These are phyloP conservation scores for Tricladium varicosporioides DNA, from an alignment of 2,329 filamentous ascomycete species.

Conservation along the genomic window DNA sequence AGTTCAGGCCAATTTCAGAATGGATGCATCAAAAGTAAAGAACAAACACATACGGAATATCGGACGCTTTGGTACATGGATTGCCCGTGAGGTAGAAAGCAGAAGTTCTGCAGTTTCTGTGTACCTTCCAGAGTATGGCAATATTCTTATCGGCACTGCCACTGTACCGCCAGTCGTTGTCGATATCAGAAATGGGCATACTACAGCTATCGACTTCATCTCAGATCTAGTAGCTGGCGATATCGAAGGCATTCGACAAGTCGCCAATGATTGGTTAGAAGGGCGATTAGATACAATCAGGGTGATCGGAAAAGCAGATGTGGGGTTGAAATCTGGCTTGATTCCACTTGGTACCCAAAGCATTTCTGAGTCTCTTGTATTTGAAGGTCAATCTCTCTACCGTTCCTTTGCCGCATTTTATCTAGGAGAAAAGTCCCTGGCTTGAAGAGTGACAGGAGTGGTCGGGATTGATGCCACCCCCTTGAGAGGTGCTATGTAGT, in stretches of 20 bases:
- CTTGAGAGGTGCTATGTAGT: slow-evolving; percentile 12
- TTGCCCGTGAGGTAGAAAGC: slow-evolving; percentile 74
- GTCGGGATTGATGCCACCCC: slow-evolving; percentile 9
- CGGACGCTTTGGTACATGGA: slow-evolving; percentile 75
- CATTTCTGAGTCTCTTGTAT: slow-evolving; percentile 70
- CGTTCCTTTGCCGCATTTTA: slow-evolving; percentile 59
- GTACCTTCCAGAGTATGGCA: slow-evolving; percentile 78
- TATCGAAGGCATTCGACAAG: slow-evolving; percentile 69
- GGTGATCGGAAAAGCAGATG: slow-evolving; percentile 69
- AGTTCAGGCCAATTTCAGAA: slow-evolving; percentile 75
- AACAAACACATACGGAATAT: slow-evolving; percentile 71
- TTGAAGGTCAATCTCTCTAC: slow-evolving; percentile 80
- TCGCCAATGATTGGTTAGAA: slow-evolving; percentile 87
- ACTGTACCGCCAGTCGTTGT: slow-evolving; percentile 72
- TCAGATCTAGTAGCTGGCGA: slow-evolving; percentile 75
- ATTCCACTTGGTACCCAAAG: slow-evolving; percentile 75
- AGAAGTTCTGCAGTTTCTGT: slow-evolving; percentile 71
- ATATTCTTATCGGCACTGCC: slow-evolving; percentile 75
- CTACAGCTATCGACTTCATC: slow-evolving; percentile 75
- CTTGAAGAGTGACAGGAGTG: slow-evolving; percentile 19
- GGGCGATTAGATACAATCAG: slow-evolving; percentile 70
- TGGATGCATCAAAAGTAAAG: slow-evolving; percentile 75
- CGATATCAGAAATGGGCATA: slow-evolving; percentile 73
- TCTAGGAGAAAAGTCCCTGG: slow-evolving; percentile 56
- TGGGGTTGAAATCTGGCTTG: slow-evolving; percentile 76